A percentile compares a stretch with the other conserved stretches of the same genome.
Conservation (phyloP, 495 filamentous ascomycete genomes). For the Penicillium crystallinum region DNA sequence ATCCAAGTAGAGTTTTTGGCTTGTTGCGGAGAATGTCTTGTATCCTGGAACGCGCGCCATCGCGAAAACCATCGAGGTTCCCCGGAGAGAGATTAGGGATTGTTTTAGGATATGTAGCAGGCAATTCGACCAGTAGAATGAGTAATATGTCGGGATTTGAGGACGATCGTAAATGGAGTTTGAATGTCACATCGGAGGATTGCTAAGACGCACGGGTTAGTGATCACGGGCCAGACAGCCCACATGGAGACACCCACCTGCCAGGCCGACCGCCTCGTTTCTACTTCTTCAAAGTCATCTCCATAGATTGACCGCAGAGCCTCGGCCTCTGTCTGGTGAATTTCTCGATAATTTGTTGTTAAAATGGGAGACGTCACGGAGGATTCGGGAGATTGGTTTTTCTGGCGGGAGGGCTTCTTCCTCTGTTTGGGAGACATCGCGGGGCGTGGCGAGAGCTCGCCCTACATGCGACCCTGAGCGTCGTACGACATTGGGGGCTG, state of each 20-base stretch:
- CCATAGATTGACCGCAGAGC: constrained; percentile 85
- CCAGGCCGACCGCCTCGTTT: constrained; percentile 73
- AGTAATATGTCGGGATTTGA: constrained; percentile 62
- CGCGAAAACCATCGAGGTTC: constrained; percentile 58
- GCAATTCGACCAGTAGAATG: constrained; percentile 65
- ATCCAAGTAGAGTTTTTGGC: constrained; percentile 66
- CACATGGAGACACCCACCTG: constrained; percentile 51
- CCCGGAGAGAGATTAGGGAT: constrained; percentile 65
- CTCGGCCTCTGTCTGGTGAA: constrained; percentile 83
- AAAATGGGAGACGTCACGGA: constrained; percentile 24
- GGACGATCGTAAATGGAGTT: constrained; percentile 66
- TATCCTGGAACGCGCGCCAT: constrained; percentile 60
- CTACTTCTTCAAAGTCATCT: constrained; percentile 78
- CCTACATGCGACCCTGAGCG: constrained; percentile 23
- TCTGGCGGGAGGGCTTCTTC: constrained; percentile 33
- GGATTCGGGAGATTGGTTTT: constrained; percentile 30
- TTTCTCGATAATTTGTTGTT: constrained; percentile 69
- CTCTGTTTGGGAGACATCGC: constrained; percentile 50
- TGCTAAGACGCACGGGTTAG: constrained; percentile 41
- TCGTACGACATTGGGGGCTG: constrained; percentile 15
- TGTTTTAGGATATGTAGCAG: constrained; percentile 90
- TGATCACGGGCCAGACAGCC: background rate
- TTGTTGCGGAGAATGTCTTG: constrained; percentile 63
- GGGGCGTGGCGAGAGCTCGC: constrained; percentile 36
- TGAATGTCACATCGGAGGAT: constrained; percentile 72